phyloP scores from a whole-genome alignment of 2,329 filamentous ascomycete species.

The Neopestalotiopsis rosae region DNA sequence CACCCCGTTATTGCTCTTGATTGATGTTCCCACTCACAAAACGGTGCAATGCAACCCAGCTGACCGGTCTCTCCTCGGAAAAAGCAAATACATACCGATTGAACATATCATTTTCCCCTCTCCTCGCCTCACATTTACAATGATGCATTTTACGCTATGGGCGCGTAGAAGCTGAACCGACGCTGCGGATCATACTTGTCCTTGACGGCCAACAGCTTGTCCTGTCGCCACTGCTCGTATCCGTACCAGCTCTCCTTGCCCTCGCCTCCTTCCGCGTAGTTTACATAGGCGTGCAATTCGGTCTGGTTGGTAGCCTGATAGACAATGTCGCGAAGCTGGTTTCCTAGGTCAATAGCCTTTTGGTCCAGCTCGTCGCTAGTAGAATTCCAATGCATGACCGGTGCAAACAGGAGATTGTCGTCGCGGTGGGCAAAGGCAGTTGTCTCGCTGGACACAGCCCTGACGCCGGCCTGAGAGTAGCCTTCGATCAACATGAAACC shows the following conservation, averaged over 20 bases:
- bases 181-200: conserved; percentile 51
- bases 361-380: conserved; percentile 36
- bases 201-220: conserved; percentile 52
- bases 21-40: neutral
- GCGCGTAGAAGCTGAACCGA: conserved; percentile 16
- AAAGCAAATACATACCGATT: neutral
- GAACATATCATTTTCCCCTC: neutral
- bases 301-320: conserved; percentile 37
- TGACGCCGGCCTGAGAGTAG: conserved; percentile 53
- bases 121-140: neutral
- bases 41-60: neutral
- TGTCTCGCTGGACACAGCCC: conserved; percentile 37
- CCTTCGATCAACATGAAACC: conserved; percentile 62
- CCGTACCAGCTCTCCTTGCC: conserved; percentile 49
- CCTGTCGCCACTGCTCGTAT: conserved; percentile 52
- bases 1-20: neutral
- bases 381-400: conserved; percentile 43
- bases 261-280: conserved; percentile 58
- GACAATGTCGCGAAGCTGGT: conserved; percentile 43
- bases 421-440: conserved; percentile 52
- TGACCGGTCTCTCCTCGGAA: neutral
- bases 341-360: conserved; percentile 41
- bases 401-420: conserved; percentile 47
- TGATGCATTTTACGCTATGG: conserved; percentile 8
- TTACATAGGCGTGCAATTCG: conserved; percentile 49